Percentiles rank a stretch among this genome's conserved stretches.
These are phyloP conservation scores for Penicillium egyptiacum DNA, from an alignment of 495 filamentous ascomycete genomes.

Conservation along the genomic window DNA sequence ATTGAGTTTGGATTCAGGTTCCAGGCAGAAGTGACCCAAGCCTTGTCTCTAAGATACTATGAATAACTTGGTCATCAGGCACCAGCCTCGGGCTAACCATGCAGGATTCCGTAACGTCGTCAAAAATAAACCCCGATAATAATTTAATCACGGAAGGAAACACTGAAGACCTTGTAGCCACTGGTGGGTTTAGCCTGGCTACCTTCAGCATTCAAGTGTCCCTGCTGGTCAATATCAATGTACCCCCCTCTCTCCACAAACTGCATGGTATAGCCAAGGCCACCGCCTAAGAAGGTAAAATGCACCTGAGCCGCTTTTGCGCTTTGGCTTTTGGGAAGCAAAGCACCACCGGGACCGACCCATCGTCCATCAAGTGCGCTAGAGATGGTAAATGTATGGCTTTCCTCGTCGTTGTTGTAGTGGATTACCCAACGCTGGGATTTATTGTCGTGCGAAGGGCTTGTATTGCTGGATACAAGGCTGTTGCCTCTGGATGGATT, in stretches of 20 bases:
- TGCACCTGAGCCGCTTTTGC: constrained; percentile 35
- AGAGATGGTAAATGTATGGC: constrained; percentile 45
- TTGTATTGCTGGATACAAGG: constrained; percentile 34
- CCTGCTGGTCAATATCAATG: constrained; percentile 27
- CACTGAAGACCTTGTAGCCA: constrained; percentile 45
- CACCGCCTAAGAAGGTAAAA: constrained; percentile 42
- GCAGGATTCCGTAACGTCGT: not conserved
- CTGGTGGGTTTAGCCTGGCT: not conserved
- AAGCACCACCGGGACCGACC: constrained; percentile 28
- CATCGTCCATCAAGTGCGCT: constrained; percentile 50
- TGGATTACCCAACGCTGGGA: constrained; percentile 54
- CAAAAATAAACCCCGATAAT: constrained; percentile 13
- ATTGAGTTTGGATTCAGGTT: not conserved
- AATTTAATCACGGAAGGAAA: constrained; percentile 41
- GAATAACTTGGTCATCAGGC: not conserved
- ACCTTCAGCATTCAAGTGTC: constrained; percentile 14
- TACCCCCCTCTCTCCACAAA: constrained; percentile 28
- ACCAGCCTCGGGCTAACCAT: not conserved
- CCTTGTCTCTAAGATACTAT: not conserved
- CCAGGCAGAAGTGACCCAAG: not conserved
- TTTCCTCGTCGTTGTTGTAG: constrained; percentile 38
- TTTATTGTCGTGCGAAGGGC: constrained; percentile 36
- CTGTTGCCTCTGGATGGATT: constrained; percentile 19
- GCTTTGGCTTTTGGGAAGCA: constrained; percentile 23
- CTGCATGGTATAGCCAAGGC: constrained; percentile 43